These are phyloP conservation scores for Solanum bulbocastanum DNA, from an alignment of 257 asterid species.

Conservation along the genomic window DNA sequence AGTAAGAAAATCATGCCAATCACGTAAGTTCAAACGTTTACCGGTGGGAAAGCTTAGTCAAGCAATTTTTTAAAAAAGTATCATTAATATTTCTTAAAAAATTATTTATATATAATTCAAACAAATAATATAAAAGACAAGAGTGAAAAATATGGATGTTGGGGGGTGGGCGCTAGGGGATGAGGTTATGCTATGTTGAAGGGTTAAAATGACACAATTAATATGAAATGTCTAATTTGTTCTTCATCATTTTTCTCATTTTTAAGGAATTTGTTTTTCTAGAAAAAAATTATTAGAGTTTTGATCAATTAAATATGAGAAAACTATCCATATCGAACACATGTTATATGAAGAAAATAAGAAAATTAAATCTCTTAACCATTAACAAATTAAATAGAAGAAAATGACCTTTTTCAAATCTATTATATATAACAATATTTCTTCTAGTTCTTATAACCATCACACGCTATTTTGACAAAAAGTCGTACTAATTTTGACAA, in stretches of 20 bases:
- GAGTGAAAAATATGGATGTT: too few relatives aligned
- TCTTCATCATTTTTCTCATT: background rate
- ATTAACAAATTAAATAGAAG: background rate
- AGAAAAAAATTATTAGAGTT: background rate
- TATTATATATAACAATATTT: background rate
- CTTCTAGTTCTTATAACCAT: background rate
- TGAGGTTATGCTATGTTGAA: background rate
- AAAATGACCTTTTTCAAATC: background rate
- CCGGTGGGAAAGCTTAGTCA: background rate
- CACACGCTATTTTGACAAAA: background rate
- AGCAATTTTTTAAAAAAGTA: background rate
- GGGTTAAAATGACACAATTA: background rate
- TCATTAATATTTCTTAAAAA: background rate
- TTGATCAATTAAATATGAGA: background rate
- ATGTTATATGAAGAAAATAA: background rate
- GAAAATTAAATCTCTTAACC: background rate
- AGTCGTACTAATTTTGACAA: background rate
- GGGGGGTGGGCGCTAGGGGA: background rate
- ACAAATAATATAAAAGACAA: background rate
- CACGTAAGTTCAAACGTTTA: background rate
- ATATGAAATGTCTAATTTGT: background rate
- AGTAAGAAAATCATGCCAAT: background rate
- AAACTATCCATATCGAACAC: background rate
- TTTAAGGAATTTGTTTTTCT: background rate
- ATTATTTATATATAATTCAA: background rate